Conservation (phyloP, 1,139 yeast species). For the Geotrichum australiense region DNA sequence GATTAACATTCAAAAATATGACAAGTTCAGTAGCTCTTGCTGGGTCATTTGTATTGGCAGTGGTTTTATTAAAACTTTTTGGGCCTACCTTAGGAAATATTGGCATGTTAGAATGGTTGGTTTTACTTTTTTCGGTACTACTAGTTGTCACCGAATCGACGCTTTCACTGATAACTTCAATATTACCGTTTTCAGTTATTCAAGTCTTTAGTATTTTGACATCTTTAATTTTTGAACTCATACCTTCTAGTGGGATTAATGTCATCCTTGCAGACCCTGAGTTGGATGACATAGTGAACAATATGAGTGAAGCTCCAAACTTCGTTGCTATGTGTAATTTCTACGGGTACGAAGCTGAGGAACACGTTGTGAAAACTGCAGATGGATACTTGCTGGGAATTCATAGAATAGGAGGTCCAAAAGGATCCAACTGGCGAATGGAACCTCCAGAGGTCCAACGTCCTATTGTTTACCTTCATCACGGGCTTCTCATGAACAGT, state of each 20-base stretch:
- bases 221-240: slow-evolving; percentile 19
- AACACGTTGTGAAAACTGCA: slow-evolving; percentile 60
- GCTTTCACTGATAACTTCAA: slow-evolving; percentile 30
- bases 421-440: slow-evolving; percentile 36
- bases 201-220: slow-evolving; percentile 26
- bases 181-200: slow-evolving; percentile 31
- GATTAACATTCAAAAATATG: too few species aligned
- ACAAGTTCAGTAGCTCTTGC: slow-evolving; percentile 1
- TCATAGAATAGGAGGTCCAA: slow-evolving; percentile 45
- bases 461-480: slow-evolving; percentile 72
- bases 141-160: slow-evolving; percentile 32
- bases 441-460: slow-evolving; percentile 22
- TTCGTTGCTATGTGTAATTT: slow-evolving; percentile 58
- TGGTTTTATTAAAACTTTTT: slow-evolving; percentile 20
- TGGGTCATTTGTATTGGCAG: slow-evolving; percentile 2
- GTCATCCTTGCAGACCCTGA: slow-evolving; percentile 22
- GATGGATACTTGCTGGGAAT: slow-evolving; percentile 51
- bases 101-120: slow-evolving; percentile 30
- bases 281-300: slow-evolving; percentile 22
- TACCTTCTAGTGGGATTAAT: slow-evolving; percentile 20
- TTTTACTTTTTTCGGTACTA: slow-evolving; percentile 29
- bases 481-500: slow-evolving; percentile 84
- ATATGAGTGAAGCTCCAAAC: slow-evolving; percentile 35
- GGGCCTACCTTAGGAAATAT: slow-evolving; percentile 29
- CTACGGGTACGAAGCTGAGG: slow-evolving; percentile 61